phyloP scores from a whole-genome alignment of 1,284 basidiomycete genomes.

The Vanrija pseudolonga region DNA sequence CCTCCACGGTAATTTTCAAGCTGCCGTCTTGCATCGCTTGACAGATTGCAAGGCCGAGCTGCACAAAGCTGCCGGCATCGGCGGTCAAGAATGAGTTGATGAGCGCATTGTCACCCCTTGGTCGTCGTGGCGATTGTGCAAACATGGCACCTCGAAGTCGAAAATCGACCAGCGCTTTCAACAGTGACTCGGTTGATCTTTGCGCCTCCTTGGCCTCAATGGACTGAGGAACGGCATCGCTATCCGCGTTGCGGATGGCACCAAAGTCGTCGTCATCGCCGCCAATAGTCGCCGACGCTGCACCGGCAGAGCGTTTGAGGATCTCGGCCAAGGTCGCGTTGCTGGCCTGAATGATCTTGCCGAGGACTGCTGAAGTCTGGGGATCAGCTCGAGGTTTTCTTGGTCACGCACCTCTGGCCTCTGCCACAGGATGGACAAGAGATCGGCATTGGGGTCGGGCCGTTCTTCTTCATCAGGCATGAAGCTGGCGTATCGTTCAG shows the following conservation, averaged over 20 bases:
- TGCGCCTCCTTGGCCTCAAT: slow-evolving; percentile 33
- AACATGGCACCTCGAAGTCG: slow-evolving; percentile 55
- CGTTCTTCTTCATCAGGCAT: slow-evolving; percentile 3
- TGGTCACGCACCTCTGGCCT: slow-evolving; percentile 57
- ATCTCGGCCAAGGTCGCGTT: background rate
- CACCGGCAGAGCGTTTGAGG: too few species aligned
- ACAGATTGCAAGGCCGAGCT: slow-evolving; percentile 60
- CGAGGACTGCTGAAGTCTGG: slow-evolving; percentile 3
- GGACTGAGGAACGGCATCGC: slow-evolving; percentile 33
- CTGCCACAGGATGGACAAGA: slow-evolving; percentile 54
- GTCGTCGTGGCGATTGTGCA: slow-evolving; percentile 29
- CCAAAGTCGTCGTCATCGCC: slow-evolving; percentile 64
- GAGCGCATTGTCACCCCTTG: slow-evolving; percentile 59
- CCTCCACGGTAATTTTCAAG: slow-evolving; percentile 57
- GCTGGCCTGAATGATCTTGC: slow-evolving; percentile 18
- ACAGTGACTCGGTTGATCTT: slow-evolving; percentile 20
- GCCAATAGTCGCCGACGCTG: too few species aligned
- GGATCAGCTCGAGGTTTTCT: background rate
- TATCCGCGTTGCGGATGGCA: slow-evolving; percentile 54
- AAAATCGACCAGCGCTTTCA: slow-evolving; percentile 33
- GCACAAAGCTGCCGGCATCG: slow-evolving; percentile 57
- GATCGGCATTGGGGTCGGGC: background rate
- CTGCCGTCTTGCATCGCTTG: slow-evolving; percentile 57
- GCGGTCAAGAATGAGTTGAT: slow-evolving; percentile 59
- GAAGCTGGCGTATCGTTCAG: slow-evolving; percentile 8